Base-by-base conservation (phyloP, 1,284 basidiomycete genomes). In the Apiotrichum akiyoshidainum region DNA sequence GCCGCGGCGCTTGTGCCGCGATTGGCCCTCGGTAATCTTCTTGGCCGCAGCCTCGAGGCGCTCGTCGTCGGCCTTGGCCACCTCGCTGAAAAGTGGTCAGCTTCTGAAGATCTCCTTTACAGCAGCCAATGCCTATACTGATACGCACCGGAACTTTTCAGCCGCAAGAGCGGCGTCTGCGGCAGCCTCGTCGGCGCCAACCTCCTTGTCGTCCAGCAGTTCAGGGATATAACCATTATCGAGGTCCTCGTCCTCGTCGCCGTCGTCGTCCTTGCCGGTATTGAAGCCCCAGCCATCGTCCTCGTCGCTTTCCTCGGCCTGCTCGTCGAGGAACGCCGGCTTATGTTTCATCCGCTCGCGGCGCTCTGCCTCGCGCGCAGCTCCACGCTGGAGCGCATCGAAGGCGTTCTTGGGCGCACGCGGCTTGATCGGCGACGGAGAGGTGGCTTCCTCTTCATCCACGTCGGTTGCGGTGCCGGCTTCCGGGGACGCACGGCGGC, bases 251-350 rank as follows among this genome's bases (percentile, higher is more conserved):
- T 68, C n/a, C n/a, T n/a, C 71, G 0, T 71, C 67, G 26, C 26
- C 26, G 1, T 71, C 69, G 10, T 70, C 70, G 11, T 62, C 68
- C 10, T 60, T 63, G 51, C 31, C 50, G 5, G 46, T 48, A 9
- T 39, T 17, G 13, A 57, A 37, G 5, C 64, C 67, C 73, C 72
- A 73, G 9, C 68, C 71, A 46, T 63, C 59, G 40, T 75, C 74
- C 40, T 76, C 74, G 39, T 74, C 73, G 96, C 69, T 72, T 51
- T 76, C 74, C 52, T 75, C 74, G 1, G 74, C 74, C 51, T 76
- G 68, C 40, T 63, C 70, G 39, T 76, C 72, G 35, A 76, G 53
- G 26, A 69, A 52, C 16, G 55, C 59, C 0, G 55, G 51, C 34
- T 59, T 54, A 39, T 19, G 17, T 2, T 26, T 33, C 7, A 11